Evolutionary conservation across 2,329 filamentous ascomycete genomes (phyloP).

Genomic region (Fusarium sublunatum): DNA sequence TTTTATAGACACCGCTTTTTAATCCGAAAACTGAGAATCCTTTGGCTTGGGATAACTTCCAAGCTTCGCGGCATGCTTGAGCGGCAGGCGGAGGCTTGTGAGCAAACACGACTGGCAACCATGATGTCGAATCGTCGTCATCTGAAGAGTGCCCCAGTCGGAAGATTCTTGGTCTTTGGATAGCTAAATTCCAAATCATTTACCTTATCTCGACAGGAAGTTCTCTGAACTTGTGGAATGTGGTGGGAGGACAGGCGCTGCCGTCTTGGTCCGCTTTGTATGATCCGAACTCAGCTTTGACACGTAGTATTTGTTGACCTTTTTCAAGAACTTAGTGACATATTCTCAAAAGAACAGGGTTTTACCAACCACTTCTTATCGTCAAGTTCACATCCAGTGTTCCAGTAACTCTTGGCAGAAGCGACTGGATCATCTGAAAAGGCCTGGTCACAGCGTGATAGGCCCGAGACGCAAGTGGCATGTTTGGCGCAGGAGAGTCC

Average conservation of each 20-base stretch:
- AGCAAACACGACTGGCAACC: no score
- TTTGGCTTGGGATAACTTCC: no score
- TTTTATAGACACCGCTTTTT: no score
- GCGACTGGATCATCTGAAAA: not conserved
- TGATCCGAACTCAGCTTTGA: not conserved
- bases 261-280: not conserved
- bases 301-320: not conserved
- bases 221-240: conserved; percentile 5
- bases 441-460: not conserved
- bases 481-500: not conserved
- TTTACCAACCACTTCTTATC: not conserved
- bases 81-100: no score
- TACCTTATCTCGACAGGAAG: not conserved
- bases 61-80: no score
- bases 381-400: not conserved
- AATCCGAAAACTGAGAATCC: no score
- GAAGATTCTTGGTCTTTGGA: conserved; percentile 5
- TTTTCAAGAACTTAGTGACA: not conserved
- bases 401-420: not conserved
- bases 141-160: no score
- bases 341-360: no score
- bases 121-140: no score
- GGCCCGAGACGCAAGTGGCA: not conserved
- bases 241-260: not conserved
- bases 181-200: not conserved